Base-by-base conservation (phyloP, 129 eudicot genomes). In the Chrysanthemum seticuspe region DNA sequence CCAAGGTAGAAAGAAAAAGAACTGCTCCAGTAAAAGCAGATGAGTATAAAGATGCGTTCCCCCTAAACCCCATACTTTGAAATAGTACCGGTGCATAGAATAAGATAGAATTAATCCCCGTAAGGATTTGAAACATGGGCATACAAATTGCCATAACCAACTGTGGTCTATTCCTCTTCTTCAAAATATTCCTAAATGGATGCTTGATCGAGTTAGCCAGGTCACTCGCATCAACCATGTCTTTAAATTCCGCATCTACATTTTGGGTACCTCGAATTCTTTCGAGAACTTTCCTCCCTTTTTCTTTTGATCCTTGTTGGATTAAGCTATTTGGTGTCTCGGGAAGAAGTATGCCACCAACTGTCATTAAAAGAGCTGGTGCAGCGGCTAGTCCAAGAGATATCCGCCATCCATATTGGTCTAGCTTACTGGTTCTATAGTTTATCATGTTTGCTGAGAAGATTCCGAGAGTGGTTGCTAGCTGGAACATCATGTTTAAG, bases 361-460 rank as follows among this genome's bases (percentile, higher is more conserved):
- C 40, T 10, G 95, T 89, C 95, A 92, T 92, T 27, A 89, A n/a
- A 31, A 81, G 48, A 2, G 96, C 98, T 4, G 98, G 98, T 4
- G 74, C 84, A 29, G 95, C 98, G 2, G 96, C 95, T 40, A 89
- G 81, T 21, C 96, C 96, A 0, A 92, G 87, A 2, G 96, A 92
- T 29, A 89, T 85, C 74, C 91, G 81, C 96, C 98, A 92, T 3
- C 93, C 95, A 96, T 89, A 92, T 34, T 87, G 88, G 1, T 73
- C 79, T 52, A 92, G 83, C 74, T 85, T 92, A 16, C 67, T 48
- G 6, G 98, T 92, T 53, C 89, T 91, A 25, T 74, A 92, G 67
- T 92, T 92, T 29, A 92, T 74, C 96, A 92, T 89, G 86, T 89
- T 92, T 51, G 98, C 98, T 53, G 95, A 79, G 77, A 92, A 89